These are phyloP conservation scores for Colletotrichum sp. DNA, from an alignment of 2,329 filamentous ascomycete species.

Conservation along the genomic window DNA sequence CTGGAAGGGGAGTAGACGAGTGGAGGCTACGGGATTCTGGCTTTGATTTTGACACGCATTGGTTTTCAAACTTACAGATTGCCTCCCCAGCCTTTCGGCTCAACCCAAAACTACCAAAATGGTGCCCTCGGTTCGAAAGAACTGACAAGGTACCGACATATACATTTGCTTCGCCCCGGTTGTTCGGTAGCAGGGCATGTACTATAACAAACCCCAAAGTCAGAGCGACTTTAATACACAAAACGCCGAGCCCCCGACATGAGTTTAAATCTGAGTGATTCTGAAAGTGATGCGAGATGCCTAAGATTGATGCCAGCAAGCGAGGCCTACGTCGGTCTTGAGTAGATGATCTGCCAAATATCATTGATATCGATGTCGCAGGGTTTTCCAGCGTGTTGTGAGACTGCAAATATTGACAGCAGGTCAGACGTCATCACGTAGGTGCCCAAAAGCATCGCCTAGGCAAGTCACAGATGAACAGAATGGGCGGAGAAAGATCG, in stretches of 20 bases:
- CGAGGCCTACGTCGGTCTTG: not conserved
- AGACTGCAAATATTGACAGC: not conserved
- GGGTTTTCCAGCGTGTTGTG: not conserved
- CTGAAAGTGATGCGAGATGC: not conserved
- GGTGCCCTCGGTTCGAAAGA: not conserved
- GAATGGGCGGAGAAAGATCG: not conserved
- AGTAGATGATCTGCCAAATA: not conserved
- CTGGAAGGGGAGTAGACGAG: slow-evolving; percentile 2
- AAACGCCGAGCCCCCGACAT: slow-evolving; percentile 14
- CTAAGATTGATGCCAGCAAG: not conserved
- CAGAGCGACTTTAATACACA: slow-evolving; percentile 9
- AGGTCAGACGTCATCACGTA: not conserved
- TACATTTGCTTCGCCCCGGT: slow-evolving; percentile 3
- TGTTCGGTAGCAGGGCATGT: slow-evolving; percentile 6
- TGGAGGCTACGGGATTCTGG: slow-evolving; percentile 11
- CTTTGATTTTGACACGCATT: slow-evolving; percentile 13
- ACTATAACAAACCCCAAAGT: slow-evolving; percentile 11
- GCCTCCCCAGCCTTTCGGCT: slow-evolving; percentile 7
- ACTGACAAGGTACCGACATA: not conserved
- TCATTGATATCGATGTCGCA: not conserved
- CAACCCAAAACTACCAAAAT: slow-evolving; percentile 4
- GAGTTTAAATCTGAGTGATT: not conserved
- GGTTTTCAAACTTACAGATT: slow-evolving; percentile 16
- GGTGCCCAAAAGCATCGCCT: not conserved
- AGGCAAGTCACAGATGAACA: not conserved